These are phyloP conservation scores for Rusavskia elegans DNA, from an alignment of 495 filamentous ascomycete genomes.

Conservation along the genomic window DNA sequence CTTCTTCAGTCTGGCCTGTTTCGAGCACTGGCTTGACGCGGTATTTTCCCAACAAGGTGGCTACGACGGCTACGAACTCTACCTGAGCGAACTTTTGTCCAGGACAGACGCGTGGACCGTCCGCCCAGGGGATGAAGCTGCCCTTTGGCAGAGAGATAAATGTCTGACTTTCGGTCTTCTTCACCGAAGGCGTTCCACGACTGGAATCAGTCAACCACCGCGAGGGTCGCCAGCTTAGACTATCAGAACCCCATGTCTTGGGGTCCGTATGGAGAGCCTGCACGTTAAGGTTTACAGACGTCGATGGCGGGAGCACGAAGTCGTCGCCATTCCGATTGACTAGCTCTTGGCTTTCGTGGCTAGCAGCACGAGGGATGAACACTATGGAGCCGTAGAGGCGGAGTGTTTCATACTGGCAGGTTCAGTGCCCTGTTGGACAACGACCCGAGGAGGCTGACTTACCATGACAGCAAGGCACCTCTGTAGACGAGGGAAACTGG, in stretches of 20 bases:
- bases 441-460: not conserved
- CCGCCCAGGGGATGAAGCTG: constrained; percentile 56
- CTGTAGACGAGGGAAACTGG: constrained; percentile 11
- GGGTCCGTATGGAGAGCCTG: constrained; percentile 24
- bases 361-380: constrained; percentile 20
- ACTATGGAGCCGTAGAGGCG: constrained; percentile 31
- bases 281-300: constrained; percentile 9
- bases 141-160: constrained; percentile 43
- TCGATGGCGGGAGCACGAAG: constrained; percentile 10
- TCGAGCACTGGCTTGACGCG: constrained; percentile 50
- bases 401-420: constrained; percentile 29
- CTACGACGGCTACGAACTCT: constrained; percentile 51
- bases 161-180: not conserved
- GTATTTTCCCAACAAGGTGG: constrained; percentile 46
- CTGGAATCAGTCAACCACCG: constrained; percentile 22
- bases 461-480: constrained; percentile 12
- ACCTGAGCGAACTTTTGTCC: constrained; percentile 62
- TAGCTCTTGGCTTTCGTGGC: not conserved
- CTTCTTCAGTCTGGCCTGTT: constrained; percentile 26
- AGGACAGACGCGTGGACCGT: constrained; percentile 54
- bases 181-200: not conserved
- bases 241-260: constrained; percentile 30
- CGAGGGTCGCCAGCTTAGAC: constrained; percentile 28
- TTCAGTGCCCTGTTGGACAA: not conserved
- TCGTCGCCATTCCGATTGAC: constrained; percentile 5